These are phyloP conservation scores for Viola odorata DNA, from an alignment of 345 rosid genomes.

Conservation along the genomic window DNA sequence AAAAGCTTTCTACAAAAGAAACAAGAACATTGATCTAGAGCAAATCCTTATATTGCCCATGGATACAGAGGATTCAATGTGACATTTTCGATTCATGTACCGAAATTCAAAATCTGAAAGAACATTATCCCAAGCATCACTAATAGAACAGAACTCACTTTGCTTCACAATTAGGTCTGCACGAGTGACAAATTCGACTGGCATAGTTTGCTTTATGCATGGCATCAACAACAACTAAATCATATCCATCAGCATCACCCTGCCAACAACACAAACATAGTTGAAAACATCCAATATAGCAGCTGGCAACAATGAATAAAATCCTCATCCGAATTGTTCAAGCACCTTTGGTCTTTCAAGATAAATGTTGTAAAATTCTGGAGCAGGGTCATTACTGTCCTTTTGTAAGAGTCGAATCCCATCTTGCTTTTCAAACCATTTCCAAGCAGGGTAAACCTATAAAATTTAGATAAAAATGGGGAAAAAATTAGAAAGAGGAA, in stretches of 20 bases:
- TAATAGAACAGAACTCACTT: too few species aligned
- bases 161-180: slow-evolving; percentile 99
- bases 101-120: too few species aligned
- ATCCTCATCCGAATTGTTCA: slow-evolving; percentile 14
- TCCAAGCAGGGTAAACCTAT: slow-evolving; percentile 99
- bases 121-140: too few species aligned
- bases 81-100: too few species aligned
- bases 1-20: too few species aligned
- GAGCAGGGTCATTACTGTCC: slow-evolving; percentile 93
- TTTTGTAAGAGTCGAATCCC: slow-evolving; percentile 94
- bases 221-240: slow-evolving; percentile 98
- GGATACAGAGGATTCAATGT: too few species aligned
- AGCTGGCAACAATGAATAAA: slow-evolving; percentile 8
- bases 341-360: slow-evolving; percentile 99
- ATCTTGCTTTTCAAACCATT: slow-evolving; percentile 99
- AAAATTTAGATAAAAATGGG: neutral
- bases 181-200: slow-evolving; percentile 99
- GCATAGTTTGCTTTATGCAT: slow-evolving; percentile 99
- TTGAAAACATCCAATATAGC: slow-evolving; percentile 15
- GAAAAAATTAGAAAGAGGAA: slow-evolving; percentile 2
- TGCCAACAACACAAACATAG: slow-evolving; percentile 29
- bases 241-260: slow-evolving; percentile 99
- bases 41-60: too few species aligned
- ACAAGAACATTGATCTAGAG: too few species aligned
- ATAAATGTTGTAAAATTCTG: slow-evolving; percentile 97